Percentiles rank a stretch among this genome's conserved stretches.
Evolutionary conservation across 768 basidiomycete species (phyloP).

Genomic region (Hericium coralloides): DNA sequence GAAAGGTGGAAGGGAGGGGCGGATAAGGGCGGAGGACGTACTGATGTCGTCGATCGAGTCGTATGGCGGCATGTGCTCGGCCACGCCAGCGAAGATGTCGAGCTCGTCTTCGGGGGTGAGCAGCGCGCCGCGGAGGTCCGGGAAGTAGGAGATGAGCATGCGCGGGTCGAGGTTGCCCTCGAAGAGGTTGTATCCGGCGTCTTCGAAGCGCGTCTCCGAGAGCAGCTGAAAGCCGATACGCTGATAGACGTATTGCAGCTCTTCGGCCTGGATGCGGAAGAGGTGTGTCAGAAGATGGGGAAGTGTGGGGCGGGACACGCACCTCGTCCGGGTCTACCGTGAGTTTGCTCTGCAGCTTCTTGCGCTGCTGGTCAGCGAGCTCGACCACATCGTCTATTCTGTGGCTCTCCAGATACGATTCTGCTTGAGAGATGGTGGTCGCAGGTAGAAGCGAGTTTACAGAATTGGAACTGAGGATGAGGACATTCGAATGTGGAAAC

Average conservation of each 20-base stretch:
- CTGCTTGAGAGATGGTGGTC: constrained; percentile 64
- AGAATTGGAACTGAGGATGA: constrained; percentile 52
- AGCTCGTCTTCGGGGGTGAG: constrained; percentile 46
- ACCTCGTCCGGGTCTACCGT: constrained; percentile 51
- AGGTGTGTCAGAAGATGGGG: not conserved
- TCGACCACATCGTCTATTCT: constrained; percentile 55
- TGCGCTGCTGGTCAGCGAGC: constrained; percentile 52
- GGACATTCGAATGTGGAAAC: constrained; percentile 60
- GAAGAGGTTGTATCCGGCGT: constrained; percentile 71
- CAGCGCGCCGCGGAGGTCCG: constrained; percentile 60
- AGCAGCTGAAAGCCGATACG: constrained; percentile 76
- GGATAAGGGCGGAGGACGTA: constrained; percentile 38
- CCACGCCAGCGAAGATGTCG: constrained; percentile 70
- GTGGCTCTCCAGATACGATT: constrained; percentile 56
- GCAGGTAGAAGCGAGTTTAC: constrained; percentile 62
- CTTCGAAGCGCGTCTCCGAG: constrained; percentile 72
- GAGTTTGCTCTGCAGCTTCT: constrained; percentile 44
- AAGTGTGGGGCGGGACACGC: not conserved
- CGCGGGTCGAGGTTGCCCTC: constrained; percentile 81
- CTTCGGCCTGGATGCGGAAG: constrained; percentile 40
- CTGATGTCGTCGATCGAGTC: constrained; percentile 75
- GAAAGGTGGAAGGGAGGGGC: constrained; percentile 10
- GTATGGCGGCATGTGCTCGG: constrained; percentile 60
- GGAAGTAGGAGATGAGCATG: constrained; percentile 71
- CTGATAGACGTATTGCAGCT: constrained; percentile 72